These are phyloP conservation scores for Penicillium sp. DNA, from an alignment of 2,329 filamentous ascomycete genomes.

Conservation along the genomic window DNA sequence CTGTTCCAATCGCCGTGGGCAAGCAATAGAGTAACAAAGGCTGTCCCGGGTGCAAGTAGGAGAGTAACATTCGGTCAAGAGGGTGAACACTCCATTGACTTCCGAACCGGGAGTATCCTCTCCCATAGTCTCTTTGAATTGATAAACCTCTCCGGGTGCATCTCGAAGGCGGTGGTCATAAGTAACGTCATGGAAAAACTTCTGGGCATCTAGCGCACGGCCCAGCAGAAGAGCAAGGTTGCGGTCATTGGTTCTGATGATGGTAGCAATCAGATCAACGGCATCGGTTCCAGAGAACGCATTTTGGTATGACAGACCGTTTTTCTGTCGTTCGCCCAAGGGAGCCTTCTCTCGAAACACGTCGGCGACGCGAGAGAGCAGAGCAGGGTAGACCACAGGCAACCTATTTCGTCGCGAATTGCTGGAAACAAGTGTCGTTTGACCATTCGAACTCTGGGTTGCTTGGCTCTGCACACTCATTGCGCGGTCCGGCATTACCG, in stretches of 20 bases:
- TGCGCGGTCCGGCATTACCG: conserved; percentile 60
- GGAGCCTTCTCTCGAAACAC: conserved; percentile 89
- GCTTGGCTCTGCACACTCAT: conserved; percentile 60
- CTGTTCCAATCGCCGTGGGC: conserved; percentile 89
- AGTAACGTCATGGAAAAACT: conserved; percentile 98
- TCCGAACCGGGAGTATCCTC: conserved; percentile 70
- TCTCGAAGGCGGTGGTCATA: conserved; percentile 96
- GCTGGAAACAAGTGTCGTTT: conserved; percentile 59
- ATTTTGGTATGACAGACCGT: conserved; percentile 95
- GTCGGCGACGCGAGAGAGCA: conserved; percentile 90
- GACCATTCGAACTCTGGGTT: conserved; percentile 57
- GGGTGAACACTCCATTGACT: conserved; percentile 94
- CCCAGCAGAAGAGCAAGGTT: conserved; percentile 91
- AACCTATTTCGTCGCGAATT: conserved; percentile 67
- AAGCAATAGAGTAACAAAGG: conserved; percentile 97
- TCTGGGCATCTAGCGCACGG: conserved; percentile 91
- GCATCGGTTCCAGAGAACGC: conserved; percentile 95
- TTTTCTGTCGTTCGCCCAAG: conserved; percentile 88
- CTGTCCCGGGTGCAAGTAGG: conserved; percentile 95
- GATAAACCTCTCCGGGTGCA: conserved; percentile 92
- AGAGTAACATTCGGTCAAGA: conserved; percentile 96
- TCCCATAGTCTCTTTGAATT: conserved; percentile 90
- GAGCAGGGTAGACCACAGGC: conserved; percentile 89
- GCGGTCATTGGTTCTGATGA: conserved; percentile 94
- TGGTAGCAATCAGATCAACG: conserved; percentile 92